phyloP scores from a whole-genome alignment of 306 rosid species.

The Luffa acutangula region DNA sequence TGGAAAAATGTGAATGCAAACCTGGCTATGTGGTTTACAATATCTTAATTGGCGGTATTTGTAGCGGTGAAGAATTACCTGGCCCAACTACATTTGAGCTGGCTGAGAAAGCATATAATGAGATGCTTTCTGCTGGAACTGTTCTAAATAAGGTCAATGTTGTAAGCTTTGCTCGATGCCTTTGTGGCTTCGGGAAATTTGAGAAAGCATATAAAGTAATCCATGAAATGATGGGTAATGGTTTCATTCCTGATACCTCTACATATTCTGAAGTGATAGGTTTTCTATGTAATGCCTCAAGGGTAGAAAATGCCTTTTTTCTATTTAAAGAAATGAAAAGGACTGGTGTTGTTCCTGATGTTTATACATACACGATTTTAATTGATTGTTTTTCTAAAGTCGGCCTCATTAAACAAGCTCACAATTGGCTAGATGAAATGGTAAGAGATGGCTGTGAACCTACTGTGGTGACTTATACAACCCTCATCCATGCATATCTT shows the following conservation, averaged over 20 bases:
- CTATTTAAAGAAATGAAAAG: conserved; percentile 72
- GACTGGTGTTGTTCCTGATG: conserved; percentile 65
- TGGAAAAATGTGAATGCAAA: conserved; percentile 46
- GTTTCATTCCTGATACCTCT: conserved; percentile 65
- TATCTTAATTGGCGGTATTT: conserved; percentile 60
- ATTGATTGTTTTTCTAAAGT: conserved; percentile 76
- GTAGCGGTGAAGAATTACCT: conserved; percentile 43
- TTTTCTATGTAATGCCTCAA: conserved; percentile 52
- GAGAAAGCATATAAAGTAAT: conserved; percentile 62
- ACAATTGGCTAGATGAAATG: conserved; percentile 74
- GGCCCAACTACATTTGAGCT: conserved; percentile 38
- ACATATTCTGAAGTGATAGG: conserved; percentile 80
- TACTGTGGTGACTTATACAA: conserved; percentile 77
- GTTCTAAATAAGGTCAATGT: conserved; percentile 69
- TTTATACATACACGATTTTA: conserved; percentile 65
- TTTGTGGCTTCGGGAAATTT: conserved; percentile 61
- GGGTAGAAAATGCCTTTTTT: conserved; percentile 66
- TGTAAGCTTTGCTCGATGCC: conserved; percentile 58
- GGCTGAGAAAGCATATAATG: conserved; percentile 70
- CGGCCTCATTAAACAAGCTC: conserved; percentile 74
- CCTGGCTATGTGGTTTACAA: conserved; percentile 72
- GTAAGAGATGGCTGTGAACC: conserved; percentile 56
- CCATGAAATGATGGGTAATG: conserved; percentile 69
- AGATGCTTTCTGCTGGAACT: conserved; percentile 58
- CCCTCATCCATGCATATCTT: conserved; percentile 74